Evolutionary conservation across 768 basidiomycete species (phyloP), one percentile per base, ranked within the genome.

Genomic region (Suillus cothurnatus): DNA sequence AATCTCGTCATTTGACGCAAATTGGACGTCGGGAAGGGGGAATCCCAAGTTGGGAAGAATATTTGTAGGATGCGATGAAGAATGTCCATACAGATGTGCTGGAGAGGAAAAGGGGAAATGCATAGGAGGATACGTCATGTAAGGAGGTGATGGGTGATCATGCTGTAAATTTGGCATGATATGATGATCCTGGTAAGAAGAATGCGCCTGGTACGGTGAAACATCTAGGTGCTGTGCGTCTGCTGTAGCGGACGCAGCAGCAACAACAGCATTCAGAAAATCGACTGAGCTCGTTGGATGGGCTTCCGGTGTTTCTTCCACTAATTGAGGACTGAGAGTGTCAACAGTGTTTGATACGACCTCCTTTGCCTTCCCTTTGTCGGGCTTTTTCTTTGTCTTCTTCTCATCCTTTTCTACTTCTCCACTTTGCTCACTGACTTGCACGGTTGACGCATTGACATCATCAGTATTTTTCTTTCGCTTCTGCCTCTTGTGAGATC

Each of bases 1-100:
- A 53, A 93, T 84, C 66, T 92, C 89, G 57, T 93, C 92, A 70
- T 86, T 90, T 31, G 89, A 89, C 15, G 82, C 81, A 63, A 78
- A 78, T 32, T 73, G 75, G n/a, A 82, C 71, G 31, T 80, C 81
- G 19, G 79, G 76, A 47, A 78, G 66, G 4, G 71, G 68, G 2
- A 64, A 68, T 17, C 61, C 68, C 6, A 73, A 34, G 34, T 64
- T 61, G 15, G 73, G 69, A 58, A 70, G 76, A 60, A 61, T 65
- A 61, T 21, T 45, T 21, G 38, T 34, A 60, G 34, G 43, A 31
- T 63, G 73, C 64, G 68, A 74, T 55, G 64, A 77, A 75, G 68
- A 71, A 66, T 68, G 78, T 62, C 65, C 75, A n/a, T 65, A 68
- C 5, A 71, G 47, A 14, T 71, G 72, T 19, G 73, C 70, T 32